Percentiles rank a stretch among this genome's conserved stretches.
phyloP scores from a whole-genome alignment of 345 rosid species.

The Dipteronia dyeriana region DNA sequence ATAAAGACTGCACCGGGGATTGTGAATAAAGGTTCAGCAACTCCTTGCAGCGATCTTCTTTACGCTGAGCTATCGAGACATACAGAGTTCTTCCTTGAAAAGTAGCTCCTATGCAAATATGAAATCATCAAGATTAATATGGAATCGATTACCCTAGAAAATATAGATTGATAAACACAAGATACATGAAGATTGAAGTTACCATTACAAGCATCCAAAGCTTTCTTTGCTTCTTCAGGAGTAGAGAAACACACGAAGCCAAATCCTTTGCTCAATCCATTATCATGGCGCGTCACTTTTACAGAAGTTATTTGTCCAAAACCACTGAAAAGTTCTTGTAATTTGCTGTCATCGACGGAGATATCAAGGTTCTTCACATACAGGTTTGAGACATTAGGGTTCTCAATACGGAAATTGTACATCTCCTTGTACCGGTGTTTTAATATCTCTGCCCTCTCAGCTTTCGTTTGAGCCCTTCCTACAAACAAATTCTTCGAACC shows the following conservation, averaged over 20 bases:
- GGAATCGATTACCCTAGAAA: constrained; percentile 7
- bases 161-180: constrained; percentile 11
- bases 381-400: constrained; percentile 46
- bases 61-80: constrained; percentile 64
- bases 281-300: constrained; percentile 53
- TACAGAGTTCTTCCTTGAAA: constrained; percentile 46
- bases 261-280: constrained; percentile 62
- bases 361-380: constrained; percentile 62
- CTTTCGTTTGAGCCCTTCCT: constrained; percentile 61
- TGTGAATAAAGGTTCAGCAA: constrained; percentile 30
- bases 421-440: constrained; percentile 31
- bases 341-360: constrained; percentile 45
- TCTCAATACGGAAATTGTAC: constrained; percentile 23
- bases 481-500: constrained; percentile 58
- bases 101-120: constrained; percentile 37
- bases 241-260: constrained; percentile 79
- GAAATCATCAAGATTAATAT: not conserved
- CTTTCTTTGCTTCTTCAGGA: constrained; percentile 59
- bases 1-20: constrained; percentile 7
- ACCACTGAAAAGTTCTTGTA: constrained; percentile 45
- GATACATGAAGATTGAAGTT: constrained; percentile 9
- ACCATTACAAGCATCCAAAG: constrained; percentile 57
- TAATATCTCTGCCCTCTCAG: constrained; percentile 56
- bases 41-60: constrained; percentile 45
- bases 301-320: constrained; percentile 57